Conservation (phyloP, 2,329 filamentous ascomycete species). For the Xylariaceae sp. region DNA sequence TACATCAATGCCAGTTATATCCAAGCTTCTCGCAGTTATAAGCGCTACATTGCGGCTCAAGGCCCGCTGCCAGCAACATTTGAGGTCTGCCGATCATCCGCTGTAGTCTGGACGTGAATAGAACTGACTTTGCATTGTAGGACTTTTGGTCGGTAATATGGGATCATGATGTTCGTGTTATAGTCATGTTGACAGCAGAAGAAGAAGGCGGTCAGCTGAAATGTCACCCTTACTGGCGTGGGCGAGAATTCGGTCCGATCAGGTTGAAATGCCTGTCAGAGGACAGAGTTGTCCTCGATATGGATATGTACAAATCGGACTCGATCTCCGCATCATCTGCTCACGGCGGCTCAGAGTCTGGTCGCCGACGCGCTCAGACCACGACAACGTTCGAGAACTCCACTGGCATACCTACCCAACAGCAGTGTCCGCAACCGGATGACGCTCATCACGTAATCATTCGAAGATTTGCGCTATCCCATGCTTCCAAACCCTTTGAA, state of each 20-base stretch:
- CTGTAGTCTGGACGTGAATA: background rate
- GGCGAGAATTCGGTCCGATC: conserved; percentile 70
- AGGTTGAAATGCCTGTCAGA: conserved; percentile 74
- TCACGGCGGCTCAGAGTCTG: conserved; percentile 32
- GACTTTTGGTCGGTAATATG: conserved; percentile 98
- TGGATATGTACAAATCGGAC: conserved; percentile 46
- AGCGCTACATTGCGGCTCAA: conserved; percentile 92
- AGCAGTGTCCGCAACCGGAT: conserved; percentile 27
- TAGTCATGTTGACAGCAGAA: conserved; percentile 95
- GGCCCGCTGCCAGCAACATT: conserved; percentile 90
- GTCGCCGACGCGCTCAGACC: conserved; percentile 50
- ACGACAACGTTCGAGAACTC: conserved; percentile 39
- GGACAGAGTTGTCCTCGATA: conserved; percentile 72
- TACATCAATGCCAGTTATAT: conserved; percentile 94
- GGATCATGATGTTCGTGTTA: conserved; percentile 91
- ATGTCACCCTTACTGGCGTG: conserved; percentile 89
- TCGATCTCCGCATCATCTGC: conserved; percentile 32
- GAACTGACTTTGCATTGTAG: conserved; percentile 41
- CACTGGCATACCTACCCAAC: conserved; percentile 27
- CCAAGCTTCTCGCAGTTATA: conserved; percentile 73
- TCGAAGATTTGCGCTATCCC: conserved; percentile 78
- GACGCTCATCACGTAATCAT: conserved; percentile 74
- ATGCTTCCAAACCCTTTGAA: conserved; percentile 70
- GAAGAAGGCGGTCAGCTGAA: conserved; percentile 90
- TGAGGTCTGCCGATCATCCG: conserved; percentile 53